phyloP scores from a whole-genome alignment of 1,284 basidiomycete species.

The Ceratobasidium sp. region DNA sequence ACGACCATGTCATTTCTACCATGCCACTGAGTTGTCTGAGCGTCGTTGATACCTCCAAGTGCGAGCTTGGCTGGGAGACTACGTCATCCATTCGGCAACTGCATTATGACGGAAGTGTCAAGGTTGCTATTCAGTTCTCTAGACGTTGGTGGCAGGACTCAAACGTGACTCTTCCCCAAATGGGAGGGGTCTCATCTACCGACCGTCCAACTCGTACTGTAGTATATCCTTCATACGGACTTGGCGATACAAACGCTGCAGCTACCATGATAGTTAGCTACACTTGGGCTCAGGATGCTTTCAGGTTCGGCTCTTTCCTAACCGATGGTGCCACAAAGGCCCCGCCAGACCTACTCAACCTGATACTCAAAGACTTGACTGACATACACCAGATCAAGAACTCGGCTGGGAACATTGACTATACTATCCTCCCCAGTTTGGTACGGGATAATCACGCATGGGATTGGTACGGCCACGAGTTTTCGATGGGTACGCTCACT shows the following conservation, averaged over 20 bases:
- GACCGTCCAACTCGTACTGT: constrained; percentile 51
- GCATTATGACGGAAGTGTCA: constrained; percentile 47
- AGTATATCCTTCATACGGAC: constrained; percentile 52
- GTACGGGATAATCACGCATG: background rate
- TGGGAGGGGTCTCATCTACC: constrained; percentile 43
- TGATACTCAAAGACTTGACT: constrained; percentile 40
- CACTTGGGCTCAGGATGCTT: constrained; percentile 43
- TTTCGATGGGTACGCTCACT: background rate
- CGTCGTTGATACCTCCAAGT: constrained; percentile 45
- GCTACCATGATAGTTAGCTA: constrained; percentile 42
- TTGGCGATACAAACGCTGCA: background rate
- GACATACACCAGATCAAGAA: constrained; percentile 39
- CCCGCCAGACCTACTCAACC: constrained; percentile 34
- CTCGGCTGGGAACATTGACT: constrained; percentile 32
- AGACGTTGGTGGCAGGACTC: constrained; percentile 50
- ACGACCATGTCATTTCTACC: constrained; percentile 49
- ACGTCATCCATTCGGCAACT: constrained; percentile 46
- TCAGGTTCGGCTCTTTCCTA: constrained; percentile 34
- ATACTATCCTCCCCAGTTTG: background rate
- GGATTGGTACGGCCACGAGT: constrained; percentile 1
- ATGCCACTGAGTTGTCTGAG: constrained; percentile 45
- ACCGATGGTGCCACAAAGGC: background rate
- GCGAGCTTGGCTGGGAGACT: constrained; percentile 44
- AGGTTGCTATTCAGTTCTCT: constrained; percentile 51
- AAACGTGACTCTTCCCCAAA: background rate